Base-by-base conservation (phyloP, 768 basidiomycete species). In the Collybiopsis confluens region DNA sequence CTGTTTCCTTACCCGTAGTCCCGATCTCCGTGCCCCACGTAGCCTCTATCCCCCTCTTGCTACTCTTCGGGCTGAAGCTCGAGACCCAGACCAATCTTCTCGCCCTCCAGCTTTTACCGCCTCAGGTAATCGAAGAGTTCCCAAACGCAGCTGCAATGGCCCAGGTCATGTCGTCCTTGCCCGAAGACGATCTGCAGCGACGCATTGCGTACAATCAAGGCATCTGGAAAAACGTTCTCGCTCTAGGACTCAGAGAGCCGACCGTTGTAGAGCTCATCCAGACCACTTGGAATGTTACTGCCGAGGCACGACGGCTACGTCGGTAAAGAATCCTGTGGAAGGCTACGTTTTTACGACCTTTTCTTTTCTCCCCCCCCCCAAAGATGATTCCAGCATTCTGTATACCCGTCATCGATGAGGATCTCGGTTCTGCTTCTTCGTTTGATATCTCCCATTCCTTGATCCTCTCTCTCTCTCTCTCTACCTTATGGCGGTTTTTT, bases 241-340 rank as follows among this genome's bases (percentile, higher is more conserved):
- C 72, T 16, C 68, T 86, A 51, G 82, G 77, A 6, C 72, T 80
- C 30, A 71, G 67, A 18, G 75, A 83, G 56, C 52, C 63, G 45
- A 62, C 61, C 26, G 63, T 85, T 52, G 70, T 77, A 47, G 72
- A 77, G 58, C 64, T 82, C 42, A 79, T 75, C 23, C 75, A 75
- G 59, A 82, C 74, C 20, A 80, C 82, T 41, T 93, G 89, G 88
- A 87, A 82, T 44, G 84, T 86, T 40, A 81, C 90, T 8, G 80
- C 83, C 16, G 87, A 90, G 58, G 81, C 84, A n/a, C 67, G 73
- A 47, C 63, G 70, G 35, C 63, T 73, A 45, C 69, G 70, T 21
- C 33, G 30, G 30, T 33, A 33, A 36, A 37, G 45, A 8, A 16
- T 36, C 35, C 35, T 16, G n/a, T n/a, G n/a, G n/a, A n/a, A n/a